Base-by-base conservation (phyloP, 2,329 filamentous ascomycete genomes). In the Xylogone sp. region DNA sequence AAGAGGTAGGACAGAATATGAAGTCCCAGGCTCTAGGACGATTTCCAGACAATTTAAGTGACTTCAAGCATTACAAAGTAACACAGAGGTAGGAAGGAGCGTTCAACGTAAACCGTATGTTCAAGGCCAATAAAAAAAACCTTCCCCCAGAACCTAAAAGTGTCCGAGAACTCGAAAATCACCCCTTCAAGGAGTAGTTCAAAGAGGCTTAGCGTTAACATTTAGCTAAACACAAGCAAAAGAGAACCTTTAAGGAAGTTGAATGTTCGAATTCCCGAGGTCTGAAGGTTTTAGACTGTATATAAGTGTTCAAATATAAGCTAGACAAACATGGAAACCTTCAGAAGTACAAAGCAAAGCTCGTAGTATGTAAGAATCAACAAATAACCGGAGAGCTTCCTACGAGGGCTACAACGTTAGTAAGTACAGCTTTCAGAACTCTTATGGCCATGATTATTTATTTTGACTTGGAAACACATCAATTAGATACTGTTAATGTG, bases 241-340 rank as follows among this genome's bases (percentile, higher is more conserved):
- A 31, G 27, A 13, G 27, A 31, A 31, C 27, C 27, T 31, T 31
- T 13, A 31, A 31, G 13, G 13, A 31, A 31, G 27, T n/a, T n/a
- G n/a, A n/a, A n/a, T n/a, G n/a, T n/a, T n/a, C n/a, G n/a, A n/a
- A n/a, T n/a, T n/a, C n/a, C n/a, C n/a, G n/a, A n/a, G n/a, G n/a
- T n/a, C n/a, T n/a, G n/a, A n/a, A n/a, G n/a, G n/a, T n/a, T n/a
- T n/a, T n/a, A n/a, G n/a, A n/a, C n/a, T n/a, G n/a, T n/a, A n/a
- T n/a, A 34, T 68, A 45, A 60, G 58, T 65, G 1, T 64, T 60
- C 43, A 57, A 31, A 12, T 62, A 65, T 45, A 66, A 65, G 45
- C 56, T 63, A n/a, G 53, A 65, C 29, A 51, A 46, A 18, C 43
- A 65, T 42, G 58, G 59, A 6, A 57, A 53, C 34, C 53, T 65